Evolutionary conservation across 2,329 filamentous ascomycete genomes (phyloP).

Genomic region (Apiospora koreana): DNA sequence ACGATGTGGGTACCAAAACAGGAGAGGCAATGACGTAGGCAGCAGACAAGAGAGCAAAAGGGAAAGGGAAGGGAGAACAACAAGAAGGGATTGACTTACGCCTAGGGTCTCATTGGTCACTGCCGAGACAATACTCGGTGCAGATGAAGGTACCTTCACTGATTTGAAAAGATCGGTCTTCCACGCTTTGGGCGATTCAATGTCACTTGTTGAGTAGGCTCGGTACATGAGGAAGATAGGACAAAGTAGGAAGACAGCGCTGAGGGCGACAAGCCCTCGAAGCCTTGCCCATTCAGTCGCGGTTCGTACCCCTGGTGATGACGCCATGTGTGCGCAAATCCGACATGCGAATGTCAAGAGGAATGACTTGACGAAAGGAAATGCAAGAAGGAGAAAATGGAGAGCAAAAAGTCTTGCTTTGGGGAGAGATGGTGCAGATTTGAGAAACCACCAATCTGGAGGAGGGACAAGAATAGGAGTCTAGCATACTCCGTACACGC

Average conservation of each 20-base stretch:
- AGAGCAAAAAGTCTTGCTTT: too few species aligned
- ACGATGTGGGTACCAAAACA: neutral
- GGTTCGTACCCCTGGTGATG: neutral
- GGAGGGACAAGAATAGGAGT: too few species aligned
- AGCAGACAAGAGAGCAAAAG: neutral
- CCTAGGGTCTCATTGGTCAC: slow-evolving; percentile 10
- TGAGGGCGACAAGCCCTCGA: neutral
- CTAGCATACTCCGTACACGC: too few species aligned
- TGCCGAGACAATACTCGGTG: neutral
- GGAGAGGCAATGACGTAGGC: neutral
- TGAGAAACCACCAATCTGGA: too few species aligned
- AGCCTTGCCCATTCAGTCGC: neutral
- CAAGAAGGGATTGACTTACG: neutral
- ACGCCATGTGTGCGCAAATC: neutral
- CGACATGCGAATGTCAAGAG: neutral
- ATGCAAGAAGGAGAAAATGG: too few species aligned
- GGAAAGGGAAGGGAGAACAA: neutral
- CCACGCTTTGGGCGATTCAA: neutral
- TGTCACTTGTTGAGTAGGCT: neutral
- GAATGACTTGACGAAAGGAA: too few species aligned
- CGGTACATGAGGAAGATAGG: neutral
- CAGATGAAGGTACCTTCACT: neutral
- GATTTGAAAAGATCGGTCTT: neutral
- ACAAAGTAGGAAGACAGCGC: neutral
- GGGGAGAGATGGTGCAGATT: too few species aligned